Evolutionary conservation across 1,284 basidiomycete species (phyloP).

Genomic region (Naganishia cerealis): DNA sequence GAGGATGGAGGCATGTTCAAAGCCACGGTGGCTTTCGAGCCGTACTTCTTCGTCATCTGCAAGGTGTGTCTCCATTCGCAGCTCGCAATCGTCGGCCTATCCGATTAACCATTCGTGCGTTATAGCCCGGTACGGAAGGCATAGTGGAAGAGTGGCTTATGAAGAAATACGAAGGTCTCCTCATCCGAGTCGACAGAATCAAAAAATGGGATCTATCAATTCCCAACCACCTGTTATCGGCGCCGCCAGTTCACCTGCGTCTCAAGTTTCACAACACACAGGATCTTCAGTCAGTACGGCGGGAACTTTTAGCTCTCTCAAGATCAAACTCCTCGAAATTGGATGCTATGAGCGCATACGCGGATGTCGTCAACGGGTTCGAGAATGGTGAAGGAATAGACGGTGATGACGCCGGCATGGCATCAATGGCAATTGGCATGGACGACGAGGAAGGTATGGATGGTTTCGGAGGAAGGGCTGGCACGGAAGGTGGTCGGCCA

Average conservation of each 20-base stretch:
- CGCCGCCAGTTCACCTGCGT: conserved; percentile 81
- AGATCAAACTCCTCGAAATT: conserved; percentile 88
- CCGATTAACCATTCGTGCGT: neutral
- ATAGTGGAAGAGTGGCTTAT: conserved; percentile 93
- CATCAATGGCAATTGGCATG: conserved; percentile 64
- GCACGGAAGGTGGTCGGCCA: conserved; percentile 39
- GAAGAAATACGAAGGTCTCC: conserved; percentile 86
- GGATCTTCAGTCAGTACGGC: conserved; percentile 81
- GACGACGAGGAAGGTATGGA: conserved; percentile 54
- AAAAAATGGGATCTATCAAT: conserved; percentile 80
- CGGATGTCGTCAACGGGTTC: conserved; percentile 72
- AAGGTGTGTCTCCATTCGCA: conserved; percentile 61
- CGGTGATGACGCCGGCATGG: conserved; percentile 33
- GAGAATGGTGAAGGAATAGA: conserved; percentile 9
- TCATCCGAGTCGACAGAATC: conserved; percentile 74
- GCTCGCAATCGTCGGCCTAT: neutral
- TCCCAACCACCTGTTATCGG: conserved; percentile 93
- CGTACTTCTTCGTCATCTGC: conserved; percentile 91
- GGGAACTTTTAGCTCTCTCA: conserved; percentile 86
- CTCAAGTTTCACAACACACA: conserved; percentile 89
- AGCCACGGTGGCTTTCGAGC: conserved; percentile 85
- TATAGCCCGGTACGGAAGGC: conserved; percentile 78
- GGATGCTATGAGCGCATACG: conserved; percentile 94
- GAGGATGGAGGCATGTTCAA: conserved; percentile 98
- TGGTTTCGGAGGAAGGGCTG: conserved; percentile 29